Base-by-base conservation (phyloP, 2,329 filamentous ascomycete species). In the Xylaria sp. region DNA sequence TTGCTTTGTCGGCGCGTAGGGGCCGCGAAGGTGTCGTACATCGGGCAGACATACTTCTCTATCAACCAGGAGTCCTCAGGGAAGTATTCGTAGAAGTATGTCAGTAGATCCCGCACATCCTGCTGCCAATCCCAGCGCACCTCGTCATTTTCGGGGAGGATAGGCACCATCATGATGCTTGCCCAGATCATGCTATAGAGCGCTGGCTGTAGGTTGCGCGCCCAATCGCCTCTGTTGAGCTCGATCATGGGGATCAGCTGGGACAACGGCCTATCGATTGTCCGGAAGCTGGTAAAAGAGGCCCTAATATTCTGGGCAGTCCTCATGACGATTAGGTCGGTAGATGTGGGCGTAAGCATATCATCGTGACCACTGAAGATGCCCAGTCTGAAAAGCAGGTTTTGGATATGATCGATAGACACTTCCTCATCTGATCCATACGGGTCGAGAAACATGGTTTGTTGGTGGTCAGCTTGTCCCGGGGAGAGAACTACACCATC, bases 401-500 rank as follows among this genome's bases (percentile, higher is more conserved):
- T 81, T 67, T 87, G 84, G 44, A 97, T 82, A 59, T 87, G 83
- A 1, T 83, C 80, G 13, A 88, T 78, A 0, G 86, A 83, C 0
- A 94, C 87, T 79, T 97, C 93, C 15, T 87, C 80, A 40, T 89
- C 86, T 2, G 87, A 89, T 33, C 88, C 87, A 79, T 92, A 97
- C 0, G 94, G 94, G 75, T 97, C 93, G 72, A 97, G 84, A 77
- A 93, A 97, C 88, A 97, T 95, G 56, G 84, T 83, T 67, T 86
- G 83, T 7, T 79, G 79, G 68, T 75, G 73, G 15, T 78, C 73
- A 31, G 83, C 81, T 57, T 84, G 80, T 0, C 84, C 79, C 13
- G 77, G 74, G 7, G 78, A 74, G 6, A 81, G 66, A 31, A 74
- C 74, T 13, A 73, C 72, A 23, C 82, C 88, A 76, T 93, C 87